Evolutionary conservation across 305 asterid species (phyloP).

Genomic region (Caryopteris hybrid): DNA sequence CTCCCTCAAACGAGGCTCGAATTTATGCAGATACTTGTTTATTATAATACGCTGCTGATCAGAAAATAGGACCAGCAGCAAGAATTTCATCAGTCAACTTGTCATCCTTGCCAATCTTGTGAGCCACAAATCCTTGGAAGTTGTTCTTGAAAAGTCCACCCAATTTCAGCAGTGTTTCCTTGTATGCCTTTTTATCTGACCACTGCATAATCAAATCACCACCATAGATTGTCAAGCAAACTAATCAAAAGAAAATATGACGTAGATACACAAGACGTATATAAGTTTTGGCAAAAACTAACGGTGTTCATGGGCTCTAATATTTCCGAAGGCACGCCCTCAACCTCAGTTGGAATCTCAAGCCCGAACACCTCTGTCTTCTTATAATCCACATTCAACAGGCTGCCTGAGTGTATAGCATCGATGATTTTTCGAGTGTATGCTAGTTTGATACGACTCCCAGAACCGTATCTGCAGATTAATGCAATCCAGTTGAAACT

Average conservation of each 20-base stretch:
- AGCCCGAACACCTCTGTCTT: constrained; percentile 83
- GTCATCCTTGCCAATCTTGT: constrained; percentile 60
- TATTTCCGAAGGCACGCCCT: constrained; percentile 88
- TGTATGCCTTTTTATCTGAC: constrained; percentile 52
- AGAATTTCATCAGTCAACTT: constrained; percentile 52
- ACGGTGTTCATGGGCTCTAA: constrained; percentile 88
- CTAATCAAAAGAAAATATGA: too few species aligned
- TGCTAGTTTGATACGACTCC: constrained; percentile 86
- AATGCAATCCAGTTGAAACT: neutral
- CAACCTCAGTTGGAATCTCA: constrained; percentile 76
- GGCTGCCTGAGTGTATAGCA: constrained; percentile 91
- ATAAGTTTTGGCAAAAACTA: constrained; percentile 25
- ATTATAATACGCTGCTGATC: constrained; percentile 4
- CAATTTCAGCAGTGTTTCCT: constrained; percentile 48
- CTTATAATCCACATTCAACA: constrained; percentile 54
- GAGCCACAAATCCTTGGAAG: constrained; percentile 49
- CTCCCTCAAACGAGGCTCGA: neutral
- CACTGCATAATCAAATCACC: too few species aligned
- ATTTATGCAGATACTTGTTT: constrained; percentile 13
- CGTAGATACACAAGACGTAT: too few species aligned
- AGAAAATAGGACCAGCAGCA: constrained; percentile 54
- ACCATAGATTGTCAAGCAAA: too few species aligned
- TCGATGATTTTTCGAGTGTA: constrained; percentile 92
- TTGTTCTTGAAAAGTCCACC: constrained; percentile 61
- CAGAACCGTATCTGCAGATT: constrained; percentile 68